phyloP scores from a whole-genome alignment of 495 filamentous ascomycete genomes.

The Penicilliopsis zonata region DNA sequence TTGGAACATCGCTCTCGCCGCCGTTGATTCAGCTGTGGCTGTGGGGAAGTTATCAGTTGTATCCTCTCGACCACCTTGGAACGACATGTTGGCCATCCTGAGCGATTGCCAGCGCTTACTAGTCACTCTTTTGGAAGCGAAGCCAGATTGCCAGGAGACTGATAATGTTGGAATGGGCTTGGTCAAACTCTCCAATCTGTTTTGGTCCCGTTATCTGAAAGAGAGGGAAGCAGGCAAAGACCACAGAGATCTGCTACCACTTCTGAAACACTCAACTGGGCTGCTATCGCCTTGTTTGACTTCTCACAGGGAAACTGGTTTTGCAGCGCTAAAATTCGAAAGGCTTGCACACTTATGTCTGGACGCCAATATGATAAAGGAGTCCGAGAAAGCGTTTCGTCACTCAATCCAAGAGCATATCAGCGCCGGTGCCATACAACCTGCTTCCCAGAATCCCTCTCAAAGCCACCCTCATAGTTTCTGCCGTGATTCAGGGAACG shows the following conservation, averaged over 20 bases:
- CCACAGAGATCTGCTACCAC: constrained; percentile 22
- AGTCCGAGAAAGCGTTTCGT: constrained; percentile 28
- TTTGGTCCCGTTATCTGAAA: constrained; percentile 53
- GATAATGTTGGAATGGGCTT: constrained; percentile 17
- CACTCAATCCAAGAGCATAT: constrained; percentile 36
- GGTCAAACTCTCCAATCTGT: constrained; percentile 62
- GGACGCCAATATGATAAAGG: constrained; percentile 19
- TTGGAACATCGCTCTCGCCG: constrained; percentile 27
- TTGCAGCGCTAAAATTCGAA: constrained; percentile 42
- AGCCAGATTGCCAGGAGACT: constrained; percentile 5
- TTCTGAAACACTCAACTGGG: constrained; percentile 38
- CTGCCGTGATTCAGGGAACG: constrained; percentile 23
- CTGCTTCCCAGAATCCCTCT: constrained; percentile 15
- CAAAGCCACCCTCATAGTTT: constrained; percentile 12
- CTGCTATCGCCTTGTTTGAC: constrained; percentile 25
- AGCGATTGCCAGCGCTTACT: constrained; percentile 28
- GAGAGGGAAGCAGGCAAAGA: constrained; percentile 29
- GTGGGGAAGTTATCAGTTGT: constrained; percentile 30
- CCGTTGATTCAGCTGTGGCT: constrained; percentile 28
- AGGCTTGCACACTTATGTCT: constrained; percentile 35
- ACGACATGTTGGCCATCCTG: constrained; percentile 24
- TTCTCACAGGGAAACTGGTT: constrained; percentile 31
- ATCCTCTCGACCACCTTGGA: constrained; percentile 27
- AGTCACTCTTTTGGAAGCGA: constrained; percentile 17
- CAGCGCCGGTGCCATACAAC: constrained; percentile 24